These are phyloP conservation scores for Coniochaeta pulveracea DNA, from an alignment of 2,329 filamentous ascomycete genomes.

Conservation along the genomic window DNA sequence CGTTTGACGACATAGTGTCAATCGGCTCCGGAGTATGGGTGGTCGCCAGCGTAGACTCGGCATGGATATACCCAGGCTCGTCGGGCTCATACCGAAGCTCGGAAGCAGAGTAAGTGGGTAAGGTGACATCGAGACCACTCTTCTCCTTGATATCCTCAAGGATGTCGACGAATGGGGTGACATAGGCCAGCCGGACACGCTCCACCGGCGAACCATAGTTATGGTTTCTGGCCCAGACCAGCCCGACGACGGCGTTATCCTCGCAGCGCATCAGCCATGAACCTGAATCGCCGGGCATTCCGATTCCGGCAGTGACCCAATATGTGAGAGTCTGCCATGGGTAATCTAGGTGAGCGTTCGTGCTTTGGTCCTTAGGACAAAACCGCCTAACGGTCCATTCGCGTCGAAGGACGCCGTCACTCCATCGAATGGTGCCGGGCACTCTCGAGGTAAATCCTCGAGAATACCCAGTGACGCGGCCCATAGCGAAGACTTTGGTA, in stretches of 20 bases:
- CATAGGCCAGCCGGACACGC: slow-evolving; percentile 8
- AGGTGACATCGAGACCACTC: slow-evolving; percentile 1
- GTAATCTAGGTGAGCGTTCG: not conserved
- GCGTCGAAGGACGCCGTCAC: slow-evolving; percentile 5
- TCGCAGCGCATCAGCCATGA: slow-evolving; percentile 11
- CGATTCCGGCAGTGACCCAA: slow-evolving; percentile 10
- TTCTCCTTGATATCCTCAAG: slow-evolving; percentile 7
- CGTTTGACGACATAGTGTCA: not conserved
- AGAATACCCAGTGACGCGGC: slow-evolving; percentile 10
- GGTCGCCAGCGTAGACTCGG: not conserved
- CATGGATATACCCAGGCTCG: not conserved
- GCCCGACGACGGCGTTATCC: slow-evolving; percentile 8
- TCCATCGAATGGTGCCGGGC: slow-evolving; percentile 8
- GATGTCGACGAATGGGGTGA: slow-evolving; percentile 11
- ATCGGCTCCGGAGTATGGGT: not conserved
- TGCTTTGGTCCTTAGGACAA: slow-evolving; percentile 1
- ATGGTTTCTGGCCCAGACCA: slow-evolving; percentile 10
- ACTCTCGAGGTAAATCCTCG: slow-evolving; percentile 10
- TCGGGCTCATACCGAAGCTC: not conserved
- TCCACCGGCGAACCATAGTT: slow-evolving; percentile 6
- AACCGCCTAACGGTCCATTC: slow-evolving; percentile 10
- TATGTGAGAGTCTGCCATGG: slow-evolving; percentile 5
- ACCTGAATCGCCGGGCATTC: slow-evolving; percentile 10
- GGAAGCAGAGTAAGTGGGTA: slow-evolving; percentile 5
- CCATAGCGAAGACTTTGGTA: slow-evolving; percentile 10